Conservation (phyloP, 768 basidiomycete genomes). For the Termitomyces sp. region DNA sequence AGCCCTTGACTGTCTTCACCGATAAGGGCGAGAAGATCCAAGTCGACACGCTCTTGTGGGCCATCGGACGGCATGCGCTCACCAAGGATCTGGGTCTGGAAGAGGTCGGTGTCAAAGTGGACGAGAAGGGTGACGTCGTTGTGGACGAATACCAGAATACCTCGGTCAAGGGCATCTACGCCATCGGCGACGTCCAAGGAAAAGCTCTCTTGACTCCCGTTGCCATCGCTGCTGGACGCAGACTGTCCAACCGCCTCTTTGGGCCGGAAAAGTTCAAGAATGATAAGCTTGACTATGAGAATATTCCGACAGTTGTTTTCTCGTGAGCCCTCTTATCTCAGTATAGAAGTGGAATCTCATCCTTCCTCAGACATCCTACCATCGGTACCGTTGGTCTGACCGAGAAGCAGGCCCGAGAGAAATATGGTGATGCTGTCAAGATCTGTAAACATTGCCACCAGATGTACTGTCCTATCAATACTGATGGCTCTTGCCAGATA, state of each 20-base stretch:
- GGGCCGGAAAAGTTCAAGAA: slow-evolving; percentile 81
- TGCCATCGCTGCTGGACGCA: slow-evolving; percentile 91
- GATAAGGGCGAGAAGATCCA: slow-evolving; percentile 73
- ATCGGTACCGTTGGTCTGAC: slow-evolving; percentile 95
- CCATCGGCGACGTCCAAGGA: slow-evolving; percentile 91
- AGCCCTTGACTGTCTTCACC: slow-evolving; percentile 69
- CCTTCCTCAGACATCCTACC: slow-evolving; percentile 70
- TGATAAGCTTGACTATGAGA: slow-evolving; percentile 81
- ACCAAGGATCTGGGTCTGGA: slow-evolving; percentile 78
- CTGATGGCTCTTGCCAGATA: slow-evolving; percentile 42
- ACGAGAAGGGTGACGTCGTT: slow-evolving; percentile 76
- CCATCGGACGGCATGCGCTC: slow-evolving; percentile 82
- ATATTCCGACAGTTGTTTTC: slow-evolving; percentile 95
- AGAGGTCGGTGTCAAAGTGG: slow-evolving; percentile 66
- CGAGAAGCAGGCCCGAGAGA: slow-evolving; percentile 82
- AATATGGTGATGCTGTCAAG: slow-evolving; percentile 87
- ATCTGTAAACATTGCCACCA: slow-evolving; percentile 60
- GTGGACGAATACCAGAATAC: slow-evolving; percentile 93
- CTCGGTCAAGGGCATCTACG: slow-evolving; percentile 59
- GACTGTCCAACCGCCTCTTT: slow-evolving; percentile 85
- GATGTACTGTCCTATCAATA: background rate
- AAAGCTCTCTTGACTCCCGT: slow-evolving; percentile 94
- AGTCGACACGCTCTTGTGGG: slow-evolving; percentile 89
- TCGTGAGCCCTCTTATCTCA: slow-evolving; percentile 54
- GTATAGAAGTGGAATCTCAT: slow-evolving; percentile 3